Base-by-base conservation (phyloP, 2,329 filamentous ascomycete genomes). In the Arthrobotrys megalospora region DNA sequence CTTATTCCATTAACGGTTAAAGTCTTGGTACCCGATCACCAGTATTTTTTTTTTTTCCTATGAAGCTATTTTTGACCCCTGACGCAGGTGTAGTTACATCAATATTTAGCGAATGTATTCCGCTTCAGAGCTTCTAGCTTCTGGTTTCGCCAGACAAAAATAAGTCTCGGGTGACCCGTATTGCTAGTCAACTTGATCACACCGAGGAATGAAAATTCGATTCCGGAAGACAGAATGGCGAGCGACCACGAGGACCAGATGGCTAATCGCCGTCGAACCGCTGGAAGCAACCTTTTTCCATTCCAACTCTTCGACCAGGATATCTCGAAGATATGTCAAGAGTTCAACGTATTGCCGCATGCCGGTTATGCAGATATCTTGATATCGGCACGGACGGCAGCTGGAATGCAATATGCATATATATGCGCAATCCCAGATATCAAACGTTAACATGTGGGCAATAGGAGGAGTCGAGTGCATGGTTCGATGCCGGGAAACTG, bases 61-160 rank as follows among this genome's bases (percentile, higher is more conserved):
- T 10, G 64, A 24, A 66, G 47, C 63, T 67, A 67, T 60, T 60
- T 60, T 60, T 60, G 55, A 60, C 34, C 55, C 55, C 55, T 60
- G 55, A 32, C 21, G 16, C 11, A 24, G 55, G 55, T 28, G 14
- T 60, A 12, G 55, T 60, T 60, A 60, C 55, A 60, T 60, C 19
- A n/a, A 60, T 7, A 16, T 43, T 60, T 60, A 60, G 55, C 55
- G 55, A 60, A 60, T 43, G 41, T 60, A 43, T 43, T 60, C 55
- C 55, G 3, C 11, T 60, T 43, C 19, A 43, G 55, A 43, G 19
- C 19, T 43, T 60, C 55, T 60, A 43, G 19, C 19, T 43, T 60
- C 55, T 60, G 36, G 36, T 60, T 43, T 60, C n/a, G 55, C 19
- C 12, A 36, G 36, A 60, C 55, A 43, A 43, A 43, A 41, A 60